These are phyloP conservation scores for Ceratocystiopsis sp. DNA, from an alignment of 2,329 filamentous ascomycete species.

Conservation along the genomic window DNA sequence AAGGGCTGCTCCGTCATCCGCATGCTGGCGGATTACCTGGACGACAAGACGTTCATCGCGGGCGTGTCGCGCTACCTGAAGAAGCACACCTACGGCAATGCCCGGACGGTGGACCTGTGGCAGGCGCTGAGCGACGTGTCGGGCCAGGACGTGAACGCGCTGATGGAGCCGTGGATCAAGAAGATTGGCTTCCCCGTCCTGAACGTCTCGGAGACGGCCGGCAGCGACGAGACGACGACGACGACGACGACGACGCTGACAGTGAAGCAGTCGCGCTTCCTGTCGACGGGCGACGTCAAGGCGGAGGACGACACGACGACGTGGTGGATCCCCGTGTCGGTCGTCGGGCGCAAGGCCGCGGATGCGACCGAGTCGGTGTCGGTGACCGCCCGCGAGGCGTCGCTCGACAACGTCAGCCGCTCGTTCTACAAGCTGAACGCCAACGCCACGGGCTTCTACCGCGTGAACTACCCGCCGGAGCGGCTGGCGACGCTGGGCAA, in stretches of 20 bases:
- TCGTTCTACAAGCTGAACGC: slow-evolving; percentile 91
- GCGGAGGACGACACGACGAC: slow-evolving; percentile 77
- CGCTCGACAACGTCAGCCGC: slow-evolving; percentile 54
- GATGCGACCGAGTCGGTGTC: slow-evolving; percentile 39
- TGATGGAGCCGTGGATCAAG: slow-evolving; percentile 92
- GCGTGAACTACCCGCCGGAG: slow-evolving; percentile 80
- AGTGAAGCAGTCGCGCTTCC: slow-evolving; percentile 73
- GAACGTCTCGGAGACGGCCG: slow-evolving; percentile 60
- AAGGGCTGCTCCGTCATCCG: slow-evolving; percentile 94
- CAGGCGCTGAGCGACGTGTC: slow-evolving; percentile 73
- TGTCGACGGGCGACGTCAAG: slow-evolving; percentile 81
- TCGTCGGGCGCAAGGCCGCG: slow-evolving; percentile 57
- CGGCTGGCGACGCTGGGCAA: slow-evolving; percentile 66
- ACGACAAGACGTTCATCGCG: slow-evolving; percentile 72
- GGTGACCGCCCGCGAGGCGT: slow-evolving; percentile 60
- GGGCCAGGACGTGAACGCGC: slow-evolving; percentile 63
- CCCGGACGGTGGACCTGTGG: slow-evolving; percentile 86
- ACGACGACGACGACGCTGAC: slow-evolving; percentile 30
- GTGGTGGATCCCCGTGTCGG: slow-evolving; percentile 88
- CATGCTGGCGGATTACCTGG: slow-evolving; percentile 86
- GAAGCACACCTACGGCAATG: slow-evolving; percentile 74
- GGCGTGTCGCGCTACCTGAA: slow-evolving; percentile 85
- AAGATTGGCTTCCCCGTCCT: slow-evolving; percentile 91
- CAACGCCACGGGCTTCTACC: slow-evolving; percentile 74
- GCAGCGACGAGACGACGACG: slow-evolving; percentile 34